Percentiles rank a stretch among this genome's conserved stretches.
Conservation (phyloP, 2,329 filamentous ascomycete species). For the Apiospora hydei region DNA sequence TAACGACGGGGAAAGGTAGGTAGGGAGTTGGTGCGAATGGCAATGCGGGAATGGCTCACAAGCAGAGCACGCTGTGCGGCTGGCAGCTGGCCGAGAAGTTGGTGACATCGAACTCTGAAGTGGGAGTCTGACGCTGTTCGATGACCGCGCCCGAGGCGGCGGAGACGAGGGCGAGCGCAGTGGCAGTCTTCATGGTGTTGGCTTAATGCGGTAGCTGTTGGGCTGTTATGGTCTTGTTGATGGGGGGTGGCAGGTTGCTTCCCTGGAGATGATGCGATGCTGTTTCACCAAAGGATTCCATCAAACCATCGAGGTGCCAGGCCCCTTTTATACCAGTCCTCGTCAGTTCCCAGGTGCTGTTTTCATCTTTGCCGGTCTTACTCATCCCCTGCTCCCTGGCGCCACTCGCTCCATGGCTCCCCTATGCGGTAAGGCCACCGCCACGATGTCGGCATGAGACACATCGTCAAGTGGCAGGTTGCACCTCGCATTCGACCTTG, state of each 20-base stretch:
- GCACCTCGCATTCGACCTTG: not conserved
- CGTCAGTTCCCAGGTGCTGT: not conserved
- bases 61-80: constrained; percentile 23
- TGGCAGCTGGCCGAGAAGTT: constrained; percentile 21
- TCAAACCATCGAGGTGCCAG: not conserved
- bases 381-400: not conserved
- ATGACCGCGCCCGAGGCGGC: constrained; percentile 20
- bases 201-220: not conserved
- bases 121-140: not conserved
- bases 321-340: not conserved
- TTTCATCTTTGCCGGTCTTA: not conserved
- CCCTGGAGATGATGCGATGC: not conserved
- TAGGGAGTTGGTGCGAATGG: no score
- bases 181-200: constrained; percentile 19
- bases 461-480: not conserved
- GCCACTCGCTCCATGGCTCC: not conserved
- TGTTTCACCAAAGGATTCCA: not conserved
- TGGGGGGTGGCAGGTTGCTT: not conserved
- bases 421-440: not conserved
- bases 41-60: not conserved
- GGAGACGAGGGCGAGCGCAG: constrained; percentile 11
- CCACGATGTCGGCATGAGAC: not conserved
- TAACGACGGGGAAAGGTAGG: no score
- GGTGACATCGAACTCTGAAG: constrained; percentile 17
- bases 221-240: not conserved